Percentiles rank a stretch among this genome's conserved stretches.
These are phyloP conservation scores for Cymbopogon flexuosus DNA, from an alignment of 202 grass and related monocot genomes.

Conservation along the genomic window DNA sequence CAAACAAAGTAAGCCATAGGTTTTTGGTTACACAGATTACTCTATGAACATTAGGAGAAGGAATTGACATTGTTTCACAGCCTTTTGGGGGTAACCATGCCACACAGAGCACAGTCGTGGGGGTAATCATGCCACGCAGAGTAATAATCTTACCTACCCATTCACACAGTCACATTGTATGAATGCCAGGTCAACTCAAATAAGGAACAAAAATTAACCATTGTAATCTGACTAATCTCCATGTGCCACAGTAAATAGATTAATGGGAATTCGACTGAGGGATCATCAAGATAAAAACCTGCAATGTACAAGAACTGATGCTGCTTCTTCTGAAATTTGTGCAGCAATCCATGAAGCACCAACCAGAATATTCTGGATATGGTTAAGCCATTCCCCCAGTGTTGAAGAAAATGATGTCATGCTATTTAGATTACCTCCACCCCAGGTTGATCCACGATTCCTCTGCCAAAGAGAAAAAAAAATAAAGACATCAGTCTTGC, in stretches of 20 bases:
- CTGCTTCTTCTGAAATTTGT: slow-evolving; percentile 64
- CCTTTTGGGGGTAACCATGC: not conserved
- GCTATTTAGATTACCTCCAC: slow-evolving; percentile 91
- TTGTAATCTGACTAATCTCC: not conserved
- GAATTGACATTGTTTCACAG: not conserved
- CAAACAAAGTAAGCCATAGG: not conserved
- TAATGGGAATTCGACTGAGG: slow-evolving; percentile 22
- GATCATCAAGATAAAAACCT: slow-evolving; percentile 43
- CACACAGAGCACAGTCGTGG: not conserved
- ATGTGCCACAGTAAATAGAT: slow-evolving; percentile 9
- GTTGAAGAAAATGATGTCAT: slow-evolving; percentile 92
- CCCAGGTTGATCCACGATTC: slow-evolving; percentile 91
- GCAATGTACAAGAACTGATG: slow-evolving; percentile 96
- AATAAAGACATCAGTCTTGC: not conserved
- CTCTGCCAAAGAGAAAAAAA: slow-evolving; percentile 51
- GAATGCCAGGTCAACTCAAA: not conserved
- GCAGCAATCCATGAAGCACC: slow-evolving; percentile 99
- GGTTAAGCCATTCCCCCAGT: slow-evolving; percentile 87
- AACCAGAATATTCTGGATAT: slow-evolving; percentile 88
- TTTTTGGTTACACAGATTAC: slow-evolving; percentile 1
- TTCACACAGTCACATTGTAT: not conserved
- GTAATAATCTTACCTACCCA: not conserved
- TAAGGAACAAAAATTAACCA: not conserved
- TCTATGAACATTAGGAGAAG: slow-evolving; percentile 8
- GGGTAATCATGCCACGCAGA: not conserved